Evolutionary conservation across 2,329 filamentous ascomycete genomes (phyloP).

Genomic region (Trichothecium sympodiale): DNA sequence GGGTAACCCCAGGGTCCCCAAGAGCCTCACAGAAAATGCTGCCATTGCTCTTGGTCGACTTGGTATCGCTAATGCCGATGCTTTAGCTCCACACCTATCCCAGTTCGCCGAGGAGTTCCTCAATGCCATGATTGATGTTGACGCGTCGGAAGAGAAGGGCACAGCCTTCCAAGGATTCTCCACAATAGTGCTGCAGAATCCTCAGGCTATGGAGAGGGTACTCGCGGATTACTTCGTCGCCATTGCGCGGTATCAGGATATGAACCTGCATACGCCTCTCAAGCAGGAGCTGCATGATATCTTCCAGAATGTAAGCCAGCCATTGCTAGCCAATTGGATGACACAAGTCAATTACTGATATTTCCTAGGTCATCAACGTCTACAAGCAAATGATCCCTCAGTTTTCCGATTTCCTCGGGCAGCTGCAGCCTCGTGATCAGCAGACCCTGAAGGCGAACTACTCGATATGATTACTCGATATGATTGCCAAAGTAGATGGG

Average conservation of each 20-base stretch:
- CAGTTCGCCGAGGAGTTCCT: constrained; percentile 78
- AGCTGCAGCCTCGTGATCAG: constrained; percentile 37
- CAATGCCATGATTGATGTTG: constrained; percentile 69
- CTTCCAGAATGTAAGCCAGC: constrained; percentile 71
- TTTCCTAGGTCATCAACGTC: constrained; percentile 34
- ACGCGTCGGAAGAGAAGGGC: constrained; percentile 86
- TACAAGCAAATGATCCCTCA: constrained; percentile 51
- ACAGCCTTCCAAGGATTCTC: constrained; percentile 89
- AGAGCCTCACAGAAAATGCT: constrained; percentile 84
- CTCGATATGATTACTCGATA: constrained; percentile 19
- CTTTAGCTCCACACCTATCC: constrained; percentile 66
- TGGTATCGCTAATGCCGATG: constrained; percentile 65
- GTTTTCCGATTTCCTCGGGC: constrained; percentile 42
- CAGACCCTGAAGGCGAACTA: constrained; percentile 38
- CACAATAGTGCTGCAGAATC: constrained; percentile 73
- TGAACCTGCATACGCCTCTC: constrained; percentile 46
- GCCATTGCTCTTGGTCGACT: constrained; percentile 85
- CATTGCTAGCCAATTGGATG: too few species aligned
- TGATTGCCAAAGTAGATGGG: too few species aligned
- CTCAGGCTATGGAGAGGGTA: constrained; percentile 81
- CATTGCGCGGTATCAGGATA: constrained; percentile 68
- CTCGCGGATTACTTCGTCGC: constrained; percentile 72
- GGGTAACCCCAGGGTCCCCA: constrained; percentile 72
- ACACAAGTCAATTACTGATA: too few species aligned
- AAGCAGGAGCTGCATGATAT: constrained; percentile 57